Evolutionary conservation across 164 flowering plant genomes (phyloP), one percentile per base, ranked within the genome.

Genomic region (Protea cynaroides): DNA sequence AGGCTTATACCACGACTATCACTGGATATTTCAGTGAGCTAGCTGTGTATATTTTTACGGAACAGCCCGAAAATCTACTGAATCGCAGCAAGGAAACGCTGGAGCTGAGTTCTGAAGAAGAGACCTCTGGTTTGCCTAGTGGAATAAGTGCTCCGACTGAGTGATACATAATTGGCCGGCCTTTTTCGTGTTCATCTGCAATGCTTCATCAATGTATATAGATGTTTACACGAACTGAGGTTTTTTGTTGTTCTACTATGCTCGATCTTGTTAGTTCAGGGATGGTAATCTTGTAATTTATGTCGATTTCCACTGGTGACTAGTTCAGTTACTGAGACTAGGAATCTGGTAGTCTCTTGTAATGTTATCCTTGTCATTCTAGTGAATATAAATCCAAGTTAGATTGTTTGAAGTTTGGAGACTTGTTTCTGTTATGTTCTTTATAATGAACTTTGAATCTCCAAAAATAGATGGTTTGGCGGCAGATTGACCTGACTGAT

Each of bases 11-110:
- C 34, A 29, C 5, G 34, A 5, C 46, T 51, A 58, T 69, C 64
- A 60, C 62, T 68, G 70, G 74, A 69, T 59, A 66, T 71, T 76
- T 76, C 47, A 29, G 57, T 64, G 6, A 2, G 21, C 11, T 14
- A 53, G 49, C n/a, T 49, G 15, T 49, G 52, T 49, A 49, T 13
- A 49, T 13, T 49, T 3, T 49, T 4, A 13, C 14, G 15, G 14
- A 8, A 10, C 46, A 8, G 46, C 14, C 1, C 14, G 8, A 40
- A 12, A 8, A 1, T 8, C 46, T 40, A 40, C 14, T 40, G 14
- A 40, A 8, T 12, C 8, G 46, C 10, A 40, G 14, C 14, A 8
- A 12, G 4, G 46, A 40, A 18, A 49, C 15, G n/a, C 7, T 13
- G 19, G 17, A 18, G 18, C 52, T 49, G 52, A 18, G 15, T 12